These are phyloP conservation scores for Codiaeum variegatum DNA, from an alignment of 441 rosid species.

Conservation along the genomic window DNA sequence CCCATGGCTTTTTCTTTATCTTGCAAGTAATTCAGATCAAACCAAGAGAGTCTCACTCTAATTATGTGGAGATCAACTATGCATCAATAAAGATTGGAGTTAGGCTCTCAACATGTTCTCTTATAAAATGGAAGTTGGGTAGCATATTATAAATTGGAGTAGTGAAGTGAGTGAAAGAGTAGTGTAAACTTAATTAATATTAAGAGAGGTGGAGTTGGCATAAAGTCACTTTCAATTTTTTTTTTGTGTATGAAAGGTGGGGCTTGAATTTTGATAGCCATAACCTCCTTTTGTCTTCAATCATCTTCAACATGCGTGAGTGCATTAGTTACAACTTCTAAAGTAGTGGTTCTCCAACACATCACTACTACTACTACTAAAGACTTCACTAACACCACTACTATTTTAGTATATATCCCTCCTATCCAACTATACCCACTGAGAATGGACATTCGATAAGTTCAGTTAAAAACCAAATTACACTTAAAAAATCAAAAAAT, in stretches of 20 bases:
- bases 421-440: neutral
- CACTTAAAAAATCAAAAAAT: too few relatives aligned
- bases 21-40: too few relatives aligned
- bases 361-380: conserved; percentile 14
- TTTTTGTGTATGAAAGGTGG: neutral
- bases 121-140: too few relatives aligned
- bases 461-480: too few relatives aligned
- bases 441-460: too few relatives aligned
- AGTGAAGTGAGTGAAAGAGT: neutral
- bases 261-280: neutral
- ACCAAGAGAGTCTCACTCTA: too few relatives aligned
- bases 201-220: conserved; percentile 2
- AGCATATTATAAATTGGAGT: too few relatives aligned
- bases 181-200: neutral
- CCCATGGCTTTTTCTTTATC: too few relatives aligned
- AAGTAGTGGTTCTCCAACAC: conserved; percentile 12
- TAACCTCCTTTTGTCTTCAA: neutral
- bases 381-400: neutral
- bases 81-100: too few relatives aligned
- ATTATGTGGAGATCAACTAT: too few relatives aligned
- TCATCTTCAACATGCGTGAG: neutral
- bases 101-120: too few relatives aligned
- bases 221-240: conserved; percentile 10
- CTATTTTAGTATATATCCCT: neutral
- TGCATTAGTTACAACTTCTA: conserved; percentile 14